Evolutionary conservation across 768 basidiomycete genomes (phyloP).

Genomic region (Psilocybe azurescens): DNA sequence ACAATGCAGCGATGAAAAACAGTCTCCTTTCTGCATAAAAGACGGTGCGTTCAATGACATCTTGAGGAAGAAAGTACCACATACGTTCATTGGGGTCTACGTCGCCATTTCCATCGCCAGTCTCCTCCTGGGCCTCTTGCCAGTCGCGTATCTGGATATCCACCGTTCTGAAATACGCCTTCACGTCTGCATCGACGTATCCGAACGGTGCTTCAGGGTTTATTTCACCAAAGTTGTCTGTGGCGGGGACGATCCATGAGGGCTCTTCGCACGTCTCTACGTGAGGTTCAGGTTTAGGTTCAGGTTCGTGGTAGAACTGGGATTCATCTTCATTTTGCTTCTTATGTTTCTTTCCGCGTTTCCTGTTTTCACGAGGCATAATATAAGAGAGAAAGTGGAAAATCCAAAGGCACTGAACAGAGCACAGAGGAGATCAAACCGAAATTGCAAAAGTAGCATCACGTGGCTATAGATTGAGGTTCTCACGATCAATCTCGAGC

Average conservation of each 20-base stretch:
- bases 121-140: constrained; percentile 64
- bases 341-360: constrained; percentile 79
- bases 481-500: constrained; percentile 15
- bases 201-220: constrained; percentile 86
- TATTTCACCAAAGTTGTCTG: constrained; percentile 37
- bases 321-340: constrained; percentile 41
- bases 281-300: constrained; percentile 18
- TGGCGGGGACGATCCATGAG: constrained; percentile 70
- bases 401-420: constrained; percentile 2
- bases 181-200: constrained; percentile 86
- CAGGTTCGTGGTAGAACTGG: constrained; percentile 13
- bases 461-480: neutral
- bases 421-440: neutral
- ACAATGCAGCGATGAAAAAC: constrained; percentile 82
- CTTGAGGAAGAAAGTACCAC: constrained; percentile 19
- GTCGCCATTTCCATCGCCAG: constrained; percentile 39
- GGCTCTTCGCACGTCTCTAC: constrained; percentile 45
- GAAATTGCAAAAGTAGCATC: neutral
- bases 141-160: constrained; percentile 88
- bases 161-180: constrained; percentile 91
- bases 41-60: too few relatives aligned
- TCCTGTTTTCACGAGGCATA: constrained; percentile 80
- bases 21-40: constrained; percentile 62
- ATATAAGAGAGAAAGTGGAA: neutral
- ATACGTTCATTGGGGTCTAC: constrained; percentile 75